A percentile compares a stretch with the other conserved stretches of the same genome.
Conservation (phyloP, 1,284 basidiomycete genomes). For the Agroathelia rolfsii region DNA sequence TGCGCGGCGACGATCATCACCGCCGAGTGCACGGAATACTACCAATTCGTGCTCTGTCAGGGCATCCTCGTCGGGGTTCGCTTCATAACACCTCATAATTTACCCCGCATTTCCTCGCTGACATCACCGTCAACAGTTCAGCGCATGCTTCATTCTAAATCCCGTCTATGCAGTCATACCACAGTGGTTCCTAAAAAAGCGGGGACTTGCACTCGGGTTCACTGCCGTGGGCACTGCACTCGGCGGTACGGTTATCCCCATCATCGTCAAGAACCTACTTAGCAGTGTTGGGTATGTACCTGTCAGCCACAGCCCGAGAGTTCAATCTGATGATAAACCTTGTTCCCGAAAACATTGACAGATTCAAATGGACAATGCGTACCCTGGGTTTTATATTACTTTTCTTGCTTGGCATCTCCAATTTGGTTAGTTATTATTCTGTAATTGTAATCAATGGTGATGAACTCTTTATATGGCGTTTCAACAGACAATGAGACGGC, state of each 20-base stretch:
- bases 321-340: no score
- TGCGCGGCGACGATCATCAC: constrained; percentile 44
- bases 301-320: no score
- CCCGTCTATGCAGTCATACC: constrained; percentile 35
- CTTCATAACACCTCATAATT: constrained; percentile 15
- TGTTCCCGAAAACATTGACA: no score
- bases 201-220: constrained; percentile 33
- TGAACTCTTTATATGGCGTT: no score
- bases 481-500: no score
- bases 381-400: no score
- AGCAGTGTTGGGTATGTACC: constrained; percentile 33
- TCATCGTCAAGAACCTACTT: constrained; percentile 33
- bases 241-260: constrained; percentile 41
- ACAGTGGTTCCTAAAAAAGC: constrained; percentile 40
- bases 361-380: no score
- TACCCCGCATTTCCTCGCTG: constrained; percentile 12
- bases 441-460: no score
- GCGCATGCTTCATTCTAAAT: constrained; percentile 37
- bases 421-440: no score
- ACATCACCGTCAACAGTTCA: constrained; percentile 19
- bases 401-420: no score
- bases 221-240: constrained; percentile 32
- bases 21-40: constrained; percentile 45
- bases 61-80: constrained; percentile 40
- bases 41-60: constrained; percentile 50